Conservation (phyloP, 208 protist genomes). For the Trypanosoma brucei region DNA sequence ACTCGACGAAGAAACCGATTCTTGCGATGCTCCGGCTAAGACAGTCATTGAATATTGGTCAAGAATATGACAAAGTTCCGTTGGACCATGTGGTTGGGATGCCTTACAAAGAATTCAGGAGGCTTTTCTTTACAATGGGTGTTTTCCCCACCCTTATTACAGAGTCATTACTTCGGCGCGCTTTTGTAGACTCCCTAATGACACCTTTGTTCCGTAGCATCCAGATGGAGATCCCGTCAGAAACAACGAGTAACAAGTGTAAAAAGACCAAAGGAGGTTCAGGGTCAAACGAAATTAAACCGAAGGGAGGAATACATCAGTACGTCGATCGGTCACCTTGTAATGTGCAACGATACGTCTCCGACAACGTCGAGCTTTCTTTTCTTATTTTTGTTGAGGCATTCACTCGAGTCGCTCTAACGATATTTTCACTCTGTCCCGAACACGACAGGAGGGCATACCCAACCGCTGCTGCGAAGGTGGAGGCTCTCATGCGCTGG, state of each 20-base stretch:
- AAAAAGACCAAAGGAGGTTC: neutral
- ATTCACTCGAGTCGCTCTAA: constrained; percentile 70
- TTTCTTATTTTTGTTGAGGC: constrained; percentile 66
- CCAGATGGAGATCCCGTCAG: neutral
- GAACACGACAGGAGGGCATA: constrained; percentile 33
- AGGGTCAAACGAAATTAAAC: too few species aligned
- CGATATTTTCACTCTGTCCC: constrained; percentile 47
- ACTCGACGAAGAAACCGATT: neutral
- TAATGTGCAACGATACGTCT: constrained; percentile 3
- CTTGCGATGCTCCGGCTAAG: constrained; percentile 3
- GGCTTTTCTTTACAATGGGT: constrained; percentile 50
- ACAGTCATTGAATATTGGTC: constrained; percentile 19
- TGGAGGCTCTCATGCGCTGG: constrained; percentile 63
- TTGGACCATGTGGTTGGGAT: constrained; percentile 25
- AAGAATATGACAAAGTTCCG: constrained; percentile 27
- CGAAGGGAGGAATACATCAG: too few species aligned
- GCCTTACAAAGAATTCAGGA: constrained; percentile 39
- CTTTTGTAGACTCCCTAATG: constrained; percentile 50
- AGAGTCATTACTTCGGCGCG: constrained; percentile 34
- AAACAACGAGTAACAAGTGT: neutral
- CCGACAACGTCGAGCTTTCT: constrained; percentile 26
- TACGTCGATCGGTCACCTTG: neutral
- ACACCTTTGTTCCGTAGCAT: constrained; percentile 34
- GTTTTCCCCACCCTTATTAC: constrained; percentile 59
- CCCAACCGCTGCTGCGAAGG: constrained; percentile 51